Conservation (phyloP, 2,329 filamentous ascomycete species). For the Lasiodiplodia hormozganensis region DNA sequence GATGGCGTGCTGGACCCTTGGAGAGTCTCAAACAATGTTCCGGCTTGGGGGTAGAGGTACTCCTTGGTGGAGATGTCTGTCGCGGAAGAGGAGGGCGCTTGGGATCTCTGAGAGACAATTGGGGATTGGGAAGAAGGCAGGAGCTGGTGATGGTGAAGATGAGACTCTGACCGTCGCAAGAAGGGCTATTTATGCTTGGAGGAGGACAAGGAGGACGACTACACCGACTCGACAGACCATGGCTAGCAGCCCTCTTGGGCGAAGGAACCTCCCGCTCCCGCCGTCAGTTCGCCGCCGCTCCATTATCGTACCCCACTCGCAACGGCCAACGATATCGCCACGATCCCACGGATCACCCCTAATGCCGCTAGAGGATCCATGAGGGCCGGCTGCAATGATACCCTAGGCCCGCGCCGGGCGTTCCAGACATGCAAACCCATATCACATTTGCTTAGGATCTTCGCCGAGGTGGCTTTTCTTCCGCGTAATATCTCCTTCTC, state of each 20-base stretch:
- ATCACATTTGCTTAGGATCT: conserved; percentile 51
- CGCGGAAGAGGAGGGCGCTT: conserved; percentile 25
- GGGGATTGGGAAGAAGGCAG: conserved; percentile 17
- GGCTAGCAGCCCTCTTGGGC: conserved; percentile 40
- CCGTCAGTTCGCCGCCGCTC: conserved; percentile 46
- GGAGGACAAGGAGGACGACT: conserved; percentile 35
- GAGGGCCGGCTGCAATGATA: conserved; percentile 53
- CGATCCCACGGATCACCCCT: conserved; percentile 52
- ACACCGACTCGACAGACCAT: conserved; percentile 39
- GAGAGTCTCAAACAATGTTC: conserved; percentile 12
- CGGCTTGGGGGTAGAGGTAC: conserved; percentile 6
- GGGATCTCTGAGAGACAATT: conserved; percentile 23
- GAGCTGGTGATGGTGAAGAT: conserved; percentile 27
- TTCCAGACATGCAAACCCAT: conserved; percentile 51
- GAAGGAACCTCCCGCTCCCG: conserved; percentile 45
- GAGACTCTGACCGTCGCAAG: conserved; percentile 28
- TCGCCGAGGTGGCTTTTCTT: conserved; percentile 53
- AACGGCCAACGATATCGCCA: conserved; percentile 53
- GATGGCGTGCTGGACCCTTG: conserved; percentile 13
- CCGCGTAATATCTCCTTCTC: conserved; percentile 51
- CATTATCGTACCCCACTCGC: conserved; percentile 50
- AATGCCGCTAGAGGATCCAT: conserved; percentile 51
- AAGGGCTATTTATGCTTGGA: conserved; percentile 51
- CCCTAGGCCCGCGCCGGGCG: conserved; percentile 50
- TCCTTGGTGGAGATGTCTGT: conserved; percentile 13